Evolutionary conservation across 768 basidiomycete species (phyloP).

Genomic region (Leccinum truebloodii): DNA sequence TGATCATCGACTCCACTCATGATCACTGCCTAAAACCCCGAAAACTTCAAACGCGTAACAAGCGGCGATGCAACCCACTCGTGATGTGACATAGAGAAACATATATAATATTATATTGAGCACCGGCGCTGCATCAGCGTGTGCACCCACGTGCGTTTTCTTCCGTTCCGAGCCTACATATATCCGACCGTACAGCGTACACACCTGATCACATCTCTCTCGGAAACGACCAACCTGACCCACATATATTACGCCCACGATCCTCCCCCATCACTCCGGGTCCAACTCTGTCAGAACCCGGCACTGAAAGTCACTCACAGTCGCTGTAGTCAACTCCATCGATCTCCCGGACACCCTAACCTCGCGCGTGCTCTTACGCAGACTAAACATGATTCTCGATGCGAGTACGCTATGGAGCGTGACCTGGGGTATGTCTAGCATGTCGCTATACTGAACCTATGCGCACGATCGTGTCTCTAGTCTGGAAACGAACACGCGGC

Average conservation of each 20-base stretch:
- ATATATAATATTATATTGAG: no score
- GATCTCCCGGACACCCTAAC: not conserved
- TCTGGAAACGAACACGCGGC: no score
- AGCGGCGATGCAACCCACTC: not conserved
- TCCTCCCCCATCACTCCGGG: not conserved
- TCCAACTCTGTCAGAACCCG: not conserved
- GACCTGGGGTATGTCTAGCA: not conserved
- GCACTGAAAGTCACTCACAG: not conserved
- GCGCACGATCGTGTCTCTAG: no score
- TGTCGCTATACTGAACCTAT: not conserved
- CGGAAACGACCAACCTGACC: not conserved
- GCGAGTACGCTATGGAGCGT: no score
- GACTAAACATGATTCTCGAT: not conserved
- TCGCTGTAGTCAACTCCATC: not conserved
- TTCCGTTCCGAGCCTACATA: no score
- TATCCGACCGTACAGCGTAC: no score
- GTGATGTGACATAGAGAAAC: no score
- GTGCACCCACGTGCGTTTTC: no score
- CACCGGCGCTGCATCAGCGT: no score
- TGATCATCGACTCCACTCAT: not conserved
- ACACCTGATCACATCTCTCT: no score
- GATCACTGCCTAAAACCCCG: not conserved
- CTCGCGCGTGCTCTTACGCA: not conserved
- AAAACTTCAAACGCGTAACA: not conserved
- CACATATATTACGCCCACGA: not conserved